A percentile compares a stretch with the other conserved stretches of the same genome.
Conservation (phyloP, 257 asterid species). For the Solanum pimpinellifolium region DNA sequence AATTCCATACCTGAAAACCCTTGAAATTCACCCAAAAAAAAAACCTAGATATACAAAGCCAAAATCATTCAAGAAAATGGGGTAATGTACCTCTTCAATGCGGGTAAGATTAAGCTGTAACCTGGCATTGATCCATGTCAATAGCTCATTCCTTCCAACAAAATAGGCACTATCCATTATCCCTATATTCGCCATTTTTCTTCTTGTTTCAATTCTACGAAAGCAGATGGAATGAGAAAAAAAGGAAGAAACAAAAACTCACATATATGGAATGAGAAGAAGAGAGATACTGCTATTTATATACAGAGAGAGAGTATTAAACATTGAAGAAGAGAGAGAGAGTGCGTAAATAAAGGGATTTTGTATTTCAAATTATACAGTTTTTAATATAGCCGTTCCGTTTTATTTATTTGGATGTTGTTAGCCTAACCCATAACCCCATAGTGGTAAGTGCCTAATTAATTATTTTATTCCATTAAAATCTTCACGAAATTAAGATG, state of each 20-base stretch:
- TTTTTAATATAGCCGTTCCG: neutral
- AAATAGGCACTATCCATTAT: constrained; percentile 90
- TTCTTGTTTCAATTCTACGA: neutral
- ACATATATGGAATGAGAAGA: neutral
- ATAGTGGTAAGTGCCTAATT: neutral
- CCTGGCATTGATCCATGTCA: constrained; percentile 72
- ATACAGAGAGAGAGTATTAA: neutral
- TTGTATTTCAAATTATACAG: constrained; percentile 36
- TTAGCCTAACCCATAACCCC: neutral
- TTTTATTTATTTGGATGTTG: neutral
- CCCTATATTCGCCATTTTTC: constrained; percentile 71
- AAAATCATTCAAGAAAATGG: neutral
- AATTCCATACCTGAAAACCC: neutral
- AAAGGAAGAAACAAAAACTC: neutral
- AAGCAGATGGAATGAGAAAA: neutral
- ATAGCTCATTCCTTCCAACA: constrained; percentile 85
- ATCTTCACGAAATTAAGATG: neutral
- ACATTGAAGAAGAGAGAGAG: neutral
- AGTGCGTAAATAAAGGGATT: constrained; percentile 16
- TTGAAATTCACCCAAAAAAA: neutral
- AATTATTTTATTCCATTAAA: neutral
- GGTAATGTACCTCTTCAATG: constrained; percentile 59
- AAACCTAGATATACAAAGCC: neutral
- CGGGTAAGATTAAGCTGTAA: constrained; percentile 74
- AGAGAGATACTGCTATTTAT: neutral